Evolutionary conservation across 75 land plant genomes (phyloP), one percentile per base, ranked within the genome.

Genomic region (Cunninghamia lanceolata): DNA sequence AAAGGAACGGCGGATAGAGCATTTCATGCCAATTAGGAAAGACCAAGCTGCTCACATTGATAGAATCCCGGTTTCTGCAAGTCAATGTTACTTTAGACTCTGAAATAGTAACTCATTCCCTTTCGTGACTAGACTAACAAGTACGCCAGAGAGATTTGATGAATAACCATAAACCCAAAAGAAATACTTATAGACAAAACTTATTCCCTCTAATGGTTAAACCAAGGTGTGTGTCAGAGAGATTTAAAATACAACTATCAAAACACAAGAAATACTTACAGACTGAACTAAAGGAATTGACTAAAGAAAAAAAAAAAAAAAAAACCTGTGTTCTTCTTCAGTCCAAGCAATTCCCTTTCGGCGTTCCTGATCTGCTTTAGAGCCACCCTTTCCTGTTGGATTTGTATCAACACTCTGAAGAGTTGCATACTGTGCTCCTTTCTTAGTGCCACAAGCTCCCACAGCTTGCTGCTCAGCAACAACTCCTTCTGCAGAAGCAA

Each of bases 321-420:
- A 47, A 59, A 46, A 96, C 98, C 94, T 94, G 85, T 96, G 98
- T 78, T 96, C 97, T 70, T 95, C 97, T 78, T 95, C 97, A 6
- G 97, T 94, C 97, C 97, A 95, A 30, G 97, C 93, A 38, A 93
- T 93, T 36, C 98, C 98, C 85, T 94, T 96, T 34, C 96, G 77
- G 25, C 98, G 87, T 85, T 96, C 98, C 84, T 94, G 96, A 34
- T 93, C 97, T 14, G 94, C 86, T 68, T 85, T 90, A 10, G 91
- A 88, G 16, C 87, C 53, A 68, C 75, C 83, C 9, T 84, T 85
- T 39, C 85, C 88, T 35, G 88, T 88, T 70, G 86, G 79, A 82
- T 66, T 84, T 50, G 83, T 79, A 73, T 92, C 94, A 36, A 30
- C 56, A 46, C 84, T 78, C 30, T 84, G 86, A 42, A 54, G 79